Conservation (phyloP, 2,329 filamentous ascomycete species). For the Fusarium palustre region DNA sequence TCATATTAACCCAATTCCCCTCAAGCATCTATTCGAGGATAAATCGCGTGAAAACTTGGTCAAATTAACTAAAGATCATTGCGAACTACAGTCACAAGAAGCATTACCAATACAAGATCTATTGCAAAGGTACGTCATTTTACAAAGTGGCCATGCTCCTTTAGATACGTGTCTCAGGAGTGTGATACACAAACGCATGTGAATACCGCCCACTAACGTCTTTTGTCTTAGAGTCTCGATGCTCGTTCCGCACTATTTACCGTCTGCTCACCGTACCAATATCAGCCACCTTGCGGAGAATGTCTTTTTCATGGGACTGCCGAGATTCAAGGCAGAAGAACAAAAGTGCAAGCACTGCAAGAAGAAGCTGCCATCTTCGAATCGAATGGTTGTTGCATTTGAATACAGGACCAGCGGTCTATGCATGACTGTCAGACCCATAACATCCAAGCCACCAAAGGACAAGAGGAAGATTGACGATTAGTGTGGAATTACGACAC, state of each 20-base stretch:
- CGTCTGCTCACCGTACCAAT: background rate
- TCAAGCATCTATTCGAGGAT: background rate
- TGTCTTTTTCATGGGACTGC: conserved; percentile 32
- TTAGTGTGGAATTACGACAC: background rate
- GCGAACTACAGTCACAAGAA: background rate
- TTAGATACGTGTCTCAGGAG: background rate
- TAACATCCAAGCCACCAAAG: conserved; percentile 8
- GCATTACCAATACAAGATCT: no score
- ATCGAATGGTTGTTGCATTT: conserved; percentile 5
- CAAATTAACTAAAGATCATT: background rate
- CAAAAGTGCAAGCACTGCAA: conserved; percentile 9
- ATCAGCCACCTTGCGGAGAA: conserved; percentile 13
- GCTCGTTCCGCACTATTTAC: conserved; percentile 1
- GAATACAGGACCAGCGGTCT: background rate
- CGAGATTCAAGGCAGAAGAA: conserved; percentile 2
- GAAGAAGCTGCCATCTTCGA: conserved; percentile 1
- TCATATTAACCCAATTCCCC: background rate
- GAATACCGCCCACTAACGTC: background rate
- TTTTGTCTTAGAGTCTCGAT: background rate
- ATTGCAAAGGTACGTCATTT: conserved; percentile 2
- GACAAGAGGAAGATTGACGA: conserved; percentile 4
- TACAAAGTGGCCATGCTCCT: background rate
- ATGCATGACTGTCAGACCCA: conserved; percentile 21
- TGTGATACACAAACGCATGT: background rate
- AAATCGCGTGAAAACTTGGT: background rate